A percentile compares a stretch with the other conserved stretches of the same genome.
These are phyloP conservation scores for Yamadazyma taylorii DNA, from an alignment of 1,139 yeast species.

Conservation along the genomic window DNA sequence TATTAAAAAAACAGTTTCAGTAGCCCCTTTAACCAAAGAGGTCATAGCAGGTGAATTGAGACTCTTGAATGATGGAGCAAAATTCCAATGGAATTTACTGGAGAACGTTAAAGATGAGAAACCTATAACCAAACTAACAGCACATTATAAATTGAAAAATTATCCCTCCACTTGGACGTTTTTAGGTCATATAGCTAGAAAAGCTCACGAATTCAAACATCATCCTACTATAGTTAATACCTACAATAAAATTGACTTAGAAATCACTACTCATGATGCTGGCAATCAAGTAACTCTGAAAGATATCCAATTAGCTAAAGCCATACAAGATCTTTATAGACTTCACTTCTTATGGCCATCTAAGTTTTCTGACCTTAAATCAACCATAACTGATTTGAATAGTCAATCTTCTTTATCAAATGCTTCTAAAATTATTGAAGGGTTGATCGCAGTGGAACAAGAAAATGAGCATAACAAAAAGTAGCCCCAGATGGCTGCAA, in stretches of 20 bases:
- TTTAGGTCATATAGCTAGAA: slow-evolving; percentile 58
- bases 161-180: slow-evolving; percentile 68
- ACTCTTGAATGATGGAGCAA: slow-evolving; percentile 11
- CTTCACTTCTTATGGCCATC: slow-evolving; percentile 5
- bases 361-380: slow-evolving; percentile 5
- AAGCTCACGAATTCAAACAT: slow-evolving; percentile 63
- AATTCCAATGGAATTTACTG: slow-evolving; percentile 14
- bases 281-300: slow-evolving; percentile 51
- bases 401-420: slow-evolving; percentile 4
- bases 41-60: slow-evolving; percentile 11
- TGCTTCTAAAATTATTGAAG: slow-evolving; percentile 10
- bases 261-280: slow-evolving; percentile 69
- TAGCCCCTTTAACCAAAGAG: slow-evolving; percentile 8
- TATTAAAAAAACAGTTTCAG: not conserved
- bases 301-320: slow-evolving; percentile 62
- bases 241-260: slow-evolving; percentile 59
- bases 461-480: slow-evolving; percentile 1
- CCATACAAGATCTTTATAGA: slow-evolving; percentile 15
- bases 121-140: slow-evolving; percentile 14
- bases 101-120: slow-evolving; percentile 4
- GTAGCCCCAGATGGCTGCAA: slow-evolving; percentile 3
- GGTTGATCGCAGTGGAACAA: slow-evolving; percentile 5
- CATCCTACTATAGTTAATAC: slow-evolving; percentile 71
- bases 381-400: slow-evolving; percentile 6
- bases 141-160: slow-evolving; percentile 43